Evolutionary conservation across 2,329 filamentous ascomycete genomes (phyloP).

Genomic region (Colletotrichum endophyticum): DNA sequence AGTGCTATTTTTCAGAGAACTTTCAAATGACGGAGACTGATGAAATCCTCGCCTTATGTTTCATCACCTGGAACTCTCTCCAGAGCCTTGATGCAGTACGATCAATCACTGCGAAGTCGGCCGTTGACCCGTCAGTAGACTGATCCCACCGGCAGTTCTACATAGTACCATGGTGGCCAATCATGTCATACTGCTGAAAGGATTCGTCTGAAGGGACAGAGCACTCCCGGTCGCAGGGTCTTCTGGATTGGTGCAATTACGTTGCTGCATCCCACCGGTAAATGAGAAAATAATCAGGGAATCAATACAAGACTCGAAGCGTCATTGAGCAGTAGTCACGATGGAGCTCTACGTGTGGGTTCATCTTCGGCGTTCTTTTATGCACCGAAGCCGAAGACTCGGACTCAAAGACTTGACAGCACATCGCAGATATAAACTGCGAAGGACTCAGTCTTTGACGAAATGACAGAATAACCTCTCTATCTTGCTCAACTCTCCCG

Average conservation of each 20-base stretch:
- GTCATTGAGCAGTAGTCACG: not conserved
- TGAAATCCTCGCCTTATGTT: rapidly evolving
- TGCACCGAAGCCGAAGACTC: not conserved
- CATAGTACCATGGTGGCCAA: not conserved
- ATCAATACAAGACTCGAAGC: not conserved
- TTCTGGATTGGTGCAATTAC: rapidly evolving
- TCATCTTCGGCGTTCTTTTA: not conserved
- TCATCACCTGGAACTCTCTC: not conserved
- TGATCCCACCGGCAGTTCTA: not conserved
- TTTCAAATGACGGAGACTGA: not conserved
- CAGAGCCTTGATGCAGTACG: not conserved
- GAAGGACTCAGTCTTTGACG: not conserved
- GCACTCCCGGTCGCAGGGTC: not conserved
- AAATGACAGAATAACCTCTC: not conserved
- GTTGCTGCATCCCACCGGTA: not conserved
- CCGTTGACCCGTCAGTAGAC: not conserved
- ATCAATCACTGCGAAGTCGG: not conserved
- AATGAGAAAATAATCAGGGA: not conserved
- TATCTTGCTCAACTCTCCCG: not conserved
- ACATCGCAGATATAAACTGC: not conserved
- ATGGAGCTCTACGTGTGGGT: not conserved
- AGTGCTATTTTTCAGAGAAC: not conserved
- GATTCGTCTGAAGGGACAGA: not conserved
- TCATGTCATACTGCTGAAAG: not conserved
- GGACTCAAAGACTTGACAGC: not conserved